Evolutionary conservation across 768 basidiomycete species (phyloP), one percentile per base, ranked within the genome.

Genomic region (Podaxis sp.): DNA sequence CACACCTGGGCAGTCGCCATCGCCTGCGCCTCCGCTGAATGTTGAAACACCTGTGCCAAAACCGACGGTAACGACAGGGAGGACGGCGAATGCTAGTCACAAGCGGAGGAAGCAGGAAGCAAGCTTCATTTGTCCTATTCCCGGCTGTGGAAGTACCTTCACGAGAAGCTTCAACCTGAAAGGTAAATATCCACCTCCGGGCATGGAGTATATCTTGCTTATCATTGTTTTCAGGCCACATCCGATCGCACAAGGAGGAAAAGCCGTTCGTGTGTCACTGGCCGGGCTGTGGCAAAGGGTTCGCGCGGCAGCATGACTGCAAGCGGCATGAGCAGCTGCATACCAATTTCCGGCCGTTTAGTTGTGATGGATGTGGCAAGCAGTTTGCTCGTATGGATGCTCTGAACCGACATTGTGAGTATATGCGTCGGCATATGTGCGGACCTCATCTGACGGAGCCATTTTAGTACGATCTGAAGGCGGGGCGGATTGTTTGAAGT

Each of bases 371-470:
- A 49, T 99, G 96, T 72, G 83, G 85, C 68, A 93, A 95, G 80
- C 92, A 88, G 68, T 99, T 99, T 79, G 95, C 95, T 36, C 76
- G 96, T 64, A 90, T 97, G 85, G 96, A 98, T 74, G 96, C 96
- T 46, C 81, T 98, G 57, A 96, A 96, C 71, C 78, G 96, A 65
- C 96, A 99, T 79, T 75, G 93, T 95, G 75, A 80, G 93, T 87
- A 51, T 57, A 56, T 39, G 46, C 39, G 33, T 56, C 2, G 22
- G 11, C 6, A 26, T 46, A 38, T n/a, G 17, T 33, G 36, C 15
- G 11, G 19, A 6, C 17, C 36, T 38, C 13, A 24, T 42, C 48
- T 56, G 36, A 63, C 40, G 15, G 22, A 13, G 33, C 9, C 17
- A 8, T 17, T 38, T 8, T 55, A 63, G 61, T 73, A 66, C 66